Conservation (phyloP, 2,329 filamentous ascomycete species). For the Helicocarpus griseus region DNA sequence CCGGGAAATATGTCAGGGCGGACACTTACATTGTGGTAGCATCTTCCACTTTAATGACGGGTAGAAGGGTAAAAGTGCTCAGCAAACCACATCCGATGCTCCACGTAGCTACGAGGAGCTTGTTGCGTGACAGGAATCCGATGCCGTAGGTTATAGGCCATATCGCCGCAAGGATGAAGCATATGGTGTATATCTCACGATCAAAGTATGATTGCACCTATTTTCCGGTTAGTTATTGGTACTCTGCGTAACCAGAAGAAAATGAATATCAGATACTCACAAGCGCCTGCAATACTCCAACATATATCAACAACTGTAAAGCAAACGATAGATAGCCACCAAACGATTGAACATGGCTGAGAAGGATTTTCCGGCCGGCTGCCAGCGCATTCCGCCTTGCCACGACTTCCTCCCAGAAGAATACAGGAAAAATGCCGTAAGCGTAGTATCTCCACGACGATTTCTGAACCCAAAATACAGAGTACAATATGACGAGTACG, state of each 20-base stretch:
- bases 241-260: not conserved
- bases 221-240: not conserved
- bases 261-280: constrained; percentile 36
- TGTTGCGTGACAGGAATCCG: constrained; percentile 60
- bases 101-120: constrained; percentile 60
- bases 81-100: constrained; percentile 65
- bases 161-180: constrained; percentile 64
- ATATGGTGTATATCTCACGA: constrained; percentile 72
- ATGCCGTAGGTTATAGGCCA: constrained; percentile 72
- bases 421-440: constrained; percentile 83
- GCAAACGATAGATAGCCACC: constrained; percentile 49
- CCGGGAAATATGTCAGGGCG: not conserved
- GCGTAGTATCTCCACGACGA: constrained; percentile 80
- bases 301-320: constrained; percentile 56
- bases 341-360: constrained; percentile 57
- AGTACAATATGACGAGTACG: constrained; percentile 63
- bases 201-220: constrained; percentile 88
- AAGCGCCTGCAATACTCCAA: constrained; percentile 69
- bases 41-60: constrained; percentile 76
- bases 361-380: constrained; percentile 57
- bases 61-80: constrained; percentile 83
- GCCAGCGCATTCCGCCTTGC: constrained; percentile 61
- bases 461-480: constrained; percentile 67
- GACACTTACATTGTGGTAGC: constrained; percentile 58
- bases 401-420: constrained; percentile 95